These are phyloP conservation scores for Lachancea lanzarotensis DNA, from an alignment of 805 yeast genomes.

Conservation along the genomic window DNA sequence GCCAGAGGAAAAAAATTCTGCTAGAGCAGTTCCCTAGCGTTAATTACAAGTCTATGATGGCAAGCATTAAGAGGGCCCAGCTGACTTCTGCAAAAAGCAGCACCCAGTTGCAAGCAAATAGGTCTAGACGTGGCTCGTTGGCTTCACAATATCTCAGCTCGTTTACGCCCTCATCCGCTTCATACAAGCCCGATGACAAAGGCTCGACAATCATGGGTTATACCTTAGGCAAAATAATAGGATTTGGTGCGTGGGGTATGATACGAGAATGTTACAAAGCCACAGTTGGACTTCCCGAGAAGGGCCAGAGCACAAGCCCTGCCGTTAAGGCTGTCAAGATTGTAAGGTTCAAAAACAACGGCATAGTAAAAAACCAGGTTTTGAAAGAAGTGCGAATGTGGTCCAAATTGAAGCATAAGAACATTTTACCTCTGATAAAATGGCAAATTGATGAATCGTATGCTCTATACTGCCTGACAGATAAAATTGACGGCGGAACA, in stretches of 20 bases:
- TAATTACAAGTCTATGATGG: conserved; percentile 31
- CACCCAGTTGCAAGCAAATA: conserved; percentile 13
- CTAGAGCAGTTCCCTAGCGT: conserved; percentile 33
- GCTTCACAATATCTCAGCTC: conserved; percentile 32
- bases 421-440: conserved; percentile 56
- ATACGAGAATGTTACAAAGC: conserved; percentile 57
- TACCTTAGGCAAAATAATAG: conserved; percentile 65
- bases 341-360: conserved; percentile 45
- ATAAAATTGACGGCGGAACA: conserved; percentile 68
- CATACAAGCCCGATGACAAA: conserved; percentile 43
- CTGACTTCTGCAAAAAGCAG: conserved; percentile 23
- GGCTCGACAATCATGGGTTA: conserved; percentile 63
- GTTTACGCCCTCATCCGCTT: conserved; percentile 27
- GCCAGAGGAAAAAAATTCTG: conserved; percentile 46
- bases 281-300: conserved; percentile 14
- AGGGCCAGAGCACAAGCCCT: conserved; percentile 26
- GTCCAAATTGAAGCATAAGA: conserved; percentile 58
- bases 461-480: conserved; percentile 67
- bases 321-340: conserved; percentile 56
- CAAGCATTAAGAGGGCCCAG: conserved; percentile 23
- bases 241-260: conserved; percentile 87
- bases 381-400: conserved; percentile 70
- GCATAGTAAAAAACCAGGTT: conserved; percentile 50
- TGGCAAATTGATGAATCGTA: conserved; percentile 51
- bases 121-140: conserved; percentile 28